phyloP scores from a whole-genome alignment of 140 eudicot genomes.

The Flaveria floridana region DNA sequence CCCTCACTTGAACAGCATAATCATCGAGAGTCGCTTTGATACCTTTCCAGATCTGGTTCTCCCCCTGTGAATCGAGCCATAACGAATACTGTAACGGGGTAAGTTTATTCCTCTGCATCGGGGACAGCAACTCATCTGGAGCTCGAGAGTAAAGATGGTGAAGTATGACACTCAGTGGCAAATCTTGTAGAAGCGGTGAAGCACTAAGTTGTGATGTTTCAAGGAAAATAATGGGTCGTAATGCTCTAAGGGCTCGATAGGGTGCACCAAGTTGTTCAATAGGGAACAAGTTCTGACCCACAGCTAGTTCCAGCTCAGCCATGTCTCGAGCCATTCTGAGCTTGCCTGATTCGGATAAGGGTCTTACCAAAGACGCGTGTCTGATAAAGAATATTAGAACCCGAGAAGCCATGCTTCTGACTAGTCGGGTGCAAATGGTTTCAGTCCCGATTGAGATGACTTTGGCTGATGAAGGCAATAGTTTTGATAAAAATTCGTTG shows the following conservation, averaged over 20 bases:
- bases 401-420: slow-evolving; percentile 86
- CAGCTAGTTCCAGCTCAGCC: slow-evolving; percentile 87
- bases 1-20: slow-evolving; percentile 66
- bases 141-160: slow-evolving; percentile 91
- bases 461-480: slow-evolving; percentile 65
- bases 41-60: slow-evolving; percentile 91
- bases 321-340: slow-evolving; percentile 90
- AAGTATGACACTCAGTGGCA: slow-evolving; percentile 71
- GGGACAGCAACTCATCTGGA: slow-evolving; percentile 83
- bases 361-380: slow-evolving; percentile 79
- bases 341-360: slow-evolving; percentile 88
- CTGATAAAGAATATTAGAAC: slow-evolving; percentile 72
- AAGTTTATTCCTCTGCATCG: slow-evolving; percentile 79
- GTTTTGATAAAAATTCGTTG: slow-evolving; percentile 61
- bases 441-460: slow-evolving; percentile 48
- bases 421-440: slow-evolving; percentile 68
- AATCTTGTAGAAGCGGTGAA: slow-evolving; percentile 84
- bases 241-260: slow-evolving; percentile 85
- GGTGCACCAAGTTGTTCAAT: slow-evolving; percentile 95
- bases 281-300: slow-evolving; percentile 82
- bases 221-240: slow-evolving; percentile 77
- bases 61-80: slow-evolving; percentile 93
- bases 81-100: slow-evolving; percentile 72
- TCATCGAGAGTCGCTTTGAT: slow-evolving; percentile 88
- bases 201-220: slow-evolving; percentile 70